Evolutionary conservation across 495 filamentous ascomycete genomes (phyloP), one percentile per base, ranked within the genome.

Genomic region (Talaromyces wortmannii): DNA sequence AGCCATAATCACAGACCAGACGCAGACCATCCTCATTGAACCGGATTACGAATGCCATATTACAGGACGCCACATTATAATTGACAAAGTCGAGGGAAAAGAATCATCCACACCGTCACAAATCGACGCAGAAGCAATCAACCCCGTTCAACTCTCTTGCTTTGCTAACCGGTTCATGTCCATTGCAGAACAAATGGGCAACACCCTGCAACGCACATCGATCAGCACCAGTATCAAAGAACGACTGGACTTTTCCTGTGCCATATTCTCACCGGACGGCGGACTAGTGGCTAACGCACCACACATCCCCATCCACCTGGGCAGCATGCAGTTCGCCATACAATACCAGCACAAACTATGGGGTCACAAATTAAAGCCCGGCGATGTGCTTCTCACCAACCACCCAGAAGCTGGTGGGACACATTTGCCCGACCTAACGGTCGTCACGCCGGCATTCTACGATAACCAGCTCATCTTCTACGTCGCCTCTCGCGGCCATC

Each of bases 141-240:
- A 95, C 61, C 92, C 94, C 0, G 95, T 98, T 66, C 87, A 95
- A 72, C 83, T 98, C 6, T 95, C 85, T 66, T 95, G 97, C 56
- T 98, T 98, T 62, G 91, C 90, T 1, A 92, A 98, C 67, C 78
- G 94, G 1, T 98, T 98, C 74, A 98, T 98, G 94, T 91, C 94
- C 8, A 98, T 98, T 64, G 94, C 94, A 4, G 94, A 98, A 69
- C 92, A 97, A 66, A 97, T 97, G 94, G 94, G 94, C 3, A 77
- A 91, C 53, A 92, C 94, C 3, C 75, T 98, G 29, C 94, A 98
- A 61, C 97, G 97, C 78, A 98, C 94, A 0, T 92, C 89, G 59
- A 94, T 98, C 48, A 94, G 89, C 56, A 98, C 94, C 4, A 98
- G 97, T 66, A 94, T 98, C 61, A 98, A 98, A 63, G 94, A 98